Percentiles rank a stretch among this genome's conserved stretches.
Evolutionary conservation across 257 asterid species (phyloP).

Genomic region (Paulownia fortunei): DNA sequence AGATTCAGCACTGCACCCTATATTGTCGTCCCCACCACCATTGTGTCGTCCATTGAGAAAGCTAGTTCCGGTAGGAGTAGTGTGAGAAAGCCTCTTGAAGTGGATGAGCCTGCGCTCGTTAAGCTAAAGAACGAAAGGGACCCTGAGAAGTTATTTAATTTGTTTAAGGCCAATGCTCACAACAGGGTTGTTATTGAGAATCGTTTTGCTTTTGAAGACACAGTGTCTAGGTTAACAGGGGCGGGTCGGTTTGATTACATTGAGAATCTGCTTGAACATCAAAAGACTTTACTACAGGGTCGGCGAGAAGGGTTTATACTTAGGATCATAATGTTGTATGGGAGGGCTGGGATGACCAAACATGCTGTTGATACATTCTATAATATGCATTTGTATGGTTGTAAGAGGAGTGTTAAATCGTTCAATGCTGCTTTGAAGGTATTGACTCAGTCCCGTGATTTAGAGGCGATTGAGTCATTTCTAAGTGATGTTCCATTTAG

Average conservation of each 20-base stretch:
- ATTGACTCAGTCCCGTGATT: constrained; percentile 64
- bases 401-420: constrained; percentile 74
- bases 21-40: constrained; percentile 29
- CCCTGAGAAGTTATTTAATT: constrained; percentile 66
- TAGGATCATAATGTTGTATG: constrained; percentile 76
- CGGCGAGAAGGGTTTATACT: constrained; percentile 84
- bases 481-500: constrained; percentile 51
- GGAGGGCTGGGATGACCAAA: constrained; percentile 69
- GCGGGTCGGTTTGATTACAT: constrained; percentile 76
- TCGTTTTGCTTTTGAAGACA: constrained; percentile 76
- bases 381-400: constrained; percentile 78
- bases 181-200: constrained; percentile 75
- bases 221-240: constrained; percentile 76
- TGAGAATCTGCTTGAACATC: constrained; percentile 79
- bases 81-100: constrained; percentile 25
- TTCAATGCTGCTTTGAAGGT: constrained; percentile 80
- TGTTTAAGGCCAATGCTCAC: constrained; percentile 77
- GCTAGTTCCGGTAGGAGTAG: constrained; percentile 28
- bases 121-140: constrained; percentile 76
- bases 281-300: constrained; percentile 84
- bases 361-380: constrained; percentile 71
- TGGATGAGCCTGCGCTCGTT: constrained; percentile 72
- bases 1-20: constrained; percentile 59
- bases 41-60: constrained; percentile 29
- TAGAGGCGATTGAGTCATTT: constrained; percentile 57